Evolutionary conservation across 441 rosid species (phyloP).

Genomic region (Cnidoscolus chayamansa): DNA sequence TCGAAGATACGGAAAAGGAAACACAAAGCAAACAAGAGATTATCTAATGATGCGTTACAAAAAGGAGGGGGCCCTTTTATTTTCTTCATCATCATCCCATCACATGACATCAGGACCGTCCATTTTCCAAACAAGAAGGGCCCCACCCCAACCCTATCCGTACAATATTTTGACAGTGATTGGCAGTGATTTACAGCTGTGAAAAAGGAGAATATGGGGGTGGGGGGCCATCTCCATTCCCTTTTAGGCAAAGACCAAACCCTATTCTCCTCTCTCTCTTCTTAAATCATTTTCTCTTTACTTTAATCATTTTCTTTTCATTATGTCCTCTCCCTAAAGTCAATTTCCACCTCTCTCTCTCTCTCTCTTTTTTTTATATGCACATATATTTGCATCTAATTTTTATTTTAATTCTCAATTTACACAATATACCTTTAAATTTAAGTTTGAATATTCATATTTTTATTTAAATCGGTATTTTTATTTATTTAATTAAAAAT

Average conservation of each 20-base stretch:
- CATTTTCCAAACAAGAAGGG: neutral
- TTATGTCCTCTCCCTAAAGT: neutral
- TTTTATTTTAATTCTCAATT: too few relatives aligned
- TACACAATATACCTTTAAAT: too few relatives aligned
- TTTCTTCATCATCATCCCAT: neutral
- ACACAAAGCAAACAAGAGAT: constrained; percentile 17
- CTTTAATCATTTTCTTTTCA: neutral
- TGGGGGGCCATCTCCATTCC: constrained; percentile 9
- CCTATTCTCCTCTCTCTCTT: neutral
- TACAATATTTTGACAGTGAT: constrained; percentile 17
- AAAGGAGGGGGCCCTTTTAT: constrained; percentile 14
- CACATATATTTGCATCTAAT: too few relatives aligned
- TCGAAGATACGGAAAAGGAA: neutral
- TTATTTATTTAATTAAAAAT: too few relatives aligned
- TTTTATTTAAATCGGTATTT: too few relatives aligned
- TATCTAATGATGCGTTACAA: constrained; percentile 26
- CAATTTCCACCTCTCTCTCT: neutral
- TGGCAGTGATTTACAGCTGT: constrained; percentile 37
- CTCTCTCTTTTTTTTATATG: too few relatives aligned
- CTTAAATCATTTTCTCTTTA: neutral
- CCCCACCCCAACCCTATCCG: constrained; percentile 17
- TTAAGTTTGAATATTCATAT: too few relatives aligned
- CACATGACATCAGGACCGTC: constrained; percentile 6
- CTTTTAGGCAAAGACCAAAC: constrained; percentile 1
- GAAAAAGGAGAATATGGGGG: neutral